Evolutionary conservation across 352 stramenopile species (phyloP).

Genomic region (Globisporangium paroecandrum): DNA sequence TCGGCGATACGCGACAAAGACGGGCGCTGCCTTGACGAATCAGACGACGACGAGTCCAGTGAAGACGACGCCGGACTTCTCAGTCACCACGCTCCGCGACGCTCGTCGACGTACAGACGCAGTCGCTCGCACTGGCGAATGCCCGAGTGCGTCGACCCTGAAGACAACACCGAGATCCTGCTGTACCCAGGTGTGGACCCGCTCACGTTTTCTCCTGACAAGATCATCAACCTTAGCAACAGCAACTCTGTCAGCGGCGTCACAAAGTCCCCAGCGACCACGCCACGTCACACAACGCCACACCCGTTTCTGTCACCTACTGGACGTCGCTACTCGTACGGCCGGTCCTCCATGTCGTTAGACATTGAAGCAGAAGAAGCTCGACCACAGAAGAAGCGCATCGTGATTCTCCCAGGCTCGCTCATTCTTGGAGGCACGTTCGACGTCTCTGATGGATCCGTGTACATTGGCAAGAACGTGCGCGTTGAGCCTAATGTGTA

Average conservation of each 20-base stretch:
- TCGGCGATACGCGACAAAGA: slow-evolving; percentile 31
- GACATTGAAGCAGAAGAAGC: slow-evolving; percentile 23
- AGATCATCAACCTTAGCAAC: slow-evolving; percentile 49
- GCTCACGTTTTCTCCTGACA: slow-evolving; percentile 47
- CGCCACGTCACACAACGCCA: slow-evolving; percentile 4
- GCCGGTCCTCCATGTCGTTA: slow-evolving; percentile 26
- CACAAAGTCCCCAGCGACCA: background rate
- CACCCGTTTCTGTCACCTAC: slow-evolving; percentile 13
- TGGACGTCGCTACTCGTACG: slow-evolving; percentile 23
- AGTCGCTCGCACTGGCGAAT: slow-evolving; percentile 31
- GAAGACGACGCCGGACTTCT: slow-evolving; percentile 18
- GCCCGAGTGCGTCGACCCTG: slow-evolving; percentile 43
- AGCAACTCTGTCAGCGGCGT: background rate
- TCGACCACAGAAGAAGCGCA: slow-evolving; percentile 26
- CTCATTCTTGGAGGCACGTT: slow-evolving; percentile 60
- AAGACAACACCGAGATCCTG: slow-evolving; percentile 43
- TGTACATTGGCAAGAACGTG: slow-evolving; percentile 57
- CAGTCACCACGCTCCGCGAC: slow-evolving; percentile 2
- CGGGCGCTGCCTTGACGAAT: slow-evolving; percentile 29
- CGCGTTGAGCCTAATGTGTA: slow-evolving; percentile 65
- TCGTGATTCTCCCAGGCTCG: slow-evolving; percentile 47
- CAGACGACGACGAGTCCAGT: slow-evolving; percentile 33
- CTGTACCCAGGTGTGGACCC: slow-evolving; percentile 49
- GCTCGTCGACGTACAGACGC: slow-evolving; percentile 26
- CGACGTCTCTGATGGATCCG: slow-evolving; percentile 66